Percentiles rank a stretch among this genome's conserved stretches.
Conservation (phyloP, 306 rosid genomes). For the Senna siamea region DNA sequence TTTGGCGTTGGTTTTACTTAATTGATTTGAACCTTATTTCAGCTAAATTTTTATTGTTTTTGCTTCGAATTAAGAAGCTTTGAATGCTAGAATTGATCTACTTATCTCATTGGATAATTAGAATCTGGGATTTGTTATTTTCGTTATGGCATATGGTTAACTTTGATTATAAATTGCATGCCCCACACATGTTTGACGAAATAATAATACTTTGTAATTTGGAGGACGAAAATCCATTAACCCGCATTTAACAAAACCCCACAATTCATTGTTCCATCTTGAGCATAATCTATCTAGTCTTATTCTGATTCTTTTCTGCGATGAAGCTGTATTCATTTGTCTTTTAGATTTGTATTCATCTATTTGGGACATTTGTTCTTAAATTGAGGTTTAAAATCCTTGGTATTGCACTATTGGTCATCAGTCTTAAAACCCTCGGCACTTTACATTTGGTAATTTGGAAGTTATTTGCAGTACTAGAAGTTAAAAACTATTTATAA, state of each 20-base stretch:
- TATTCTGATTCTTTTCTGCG: neutral
- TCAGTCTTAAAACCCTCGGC: too few relatives aligned
- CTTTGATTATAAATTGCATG: neutral
- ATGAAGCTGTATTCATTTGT: neutral
- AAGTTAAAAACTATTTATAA: too few relatives aligned
- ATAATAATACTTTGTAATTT: neutral
- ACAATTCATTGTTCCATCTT: neutral
- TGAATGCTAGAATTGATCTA: neutral
- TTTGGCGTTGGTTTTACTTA: constrained; percentile 2
- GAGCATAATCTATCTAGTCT: neutral
- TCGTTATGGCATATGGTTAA: neutral
- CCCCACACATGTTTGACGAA: neutral
- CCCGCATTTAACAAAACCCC: neutral
- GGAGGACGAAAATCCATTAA: neutral
- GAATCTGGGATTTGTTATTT: neutral
- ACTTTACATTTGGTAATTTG: neutral
- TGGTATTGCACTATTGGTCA: neutral
- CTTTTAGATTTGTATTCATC: neutral
- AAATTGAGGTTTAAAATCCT: neutral
- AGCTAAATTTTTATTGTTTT: neutral
- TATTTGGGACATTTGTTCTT: neutral
- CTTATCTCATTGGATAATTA: neutral
- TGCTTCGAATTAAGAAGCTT: constrained; percentile 2
- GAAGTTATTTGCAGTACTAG: too few relatives aligned
- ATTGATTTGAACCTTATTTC: neutral